Base-by-base conservation (phyloP, 2,329 filamentous ascomycete genomes). In the Beauveria sp. region DNA sequence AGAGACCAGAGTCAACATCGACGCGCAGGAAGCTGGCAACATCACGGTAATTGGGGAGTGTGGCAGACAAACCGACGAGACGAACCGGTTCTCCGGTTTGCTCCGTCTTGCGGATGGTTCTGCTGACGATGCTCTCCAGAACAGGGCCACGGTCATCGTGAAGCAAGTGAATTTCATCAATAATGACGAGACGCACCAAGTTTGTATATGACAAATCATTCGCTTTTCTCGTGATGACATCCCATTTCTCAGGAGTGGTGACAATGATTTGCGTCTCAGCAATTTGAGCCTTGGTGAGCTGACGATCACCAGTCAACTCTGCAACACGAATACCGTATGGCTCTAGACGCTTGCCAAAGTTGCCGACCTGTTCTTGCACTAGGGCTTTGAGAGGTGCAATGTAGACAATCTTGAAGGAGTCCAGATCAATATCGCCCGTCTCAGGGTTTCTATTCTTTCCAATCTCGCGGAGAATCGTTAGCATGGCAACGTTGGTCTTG, bases 401-500 rank as follows among this genome's bases (percentile, higher is more conserved):
- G 72, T 96, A 99, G 47, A 99, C 89, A 68, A 99, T 97, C 77
- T 99, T 99, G 80, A 99, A 99, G 48, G 92, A 87, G 70, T 99
- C 94, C 9, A 99, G 79, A 73, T 96, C 91, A 65, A 99, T 94
- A 63, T 96, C 89, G n/a, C 94, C 94, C 1, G 91, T 96, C 64
- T 88, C 80, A 0, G 90, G 85, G 69, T 99, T 88, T 62, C 93
- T 85, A 71, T 99, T 88, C 79, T 97, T 99, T 63, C 94, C 94
- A 70, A 99, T 92, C 73, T 99, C 96, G 64, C 93, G 90, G 44
- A 99, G 82, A 70, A 99, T 97, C 2, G 93, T 88, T 64, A 99
- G 80, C 93, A 99, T 97, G 47, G 93, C 93, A 56, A 99, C 94
- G 70, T 99, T 99, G 2, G 94, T 99, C 78, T 99, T 99, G 71